Evolutionary conservation across 345 rosid genomes (phyloP), one percentile per base, ranked within the genome.

Genomic region (Dimocarpus longan): DNA sequence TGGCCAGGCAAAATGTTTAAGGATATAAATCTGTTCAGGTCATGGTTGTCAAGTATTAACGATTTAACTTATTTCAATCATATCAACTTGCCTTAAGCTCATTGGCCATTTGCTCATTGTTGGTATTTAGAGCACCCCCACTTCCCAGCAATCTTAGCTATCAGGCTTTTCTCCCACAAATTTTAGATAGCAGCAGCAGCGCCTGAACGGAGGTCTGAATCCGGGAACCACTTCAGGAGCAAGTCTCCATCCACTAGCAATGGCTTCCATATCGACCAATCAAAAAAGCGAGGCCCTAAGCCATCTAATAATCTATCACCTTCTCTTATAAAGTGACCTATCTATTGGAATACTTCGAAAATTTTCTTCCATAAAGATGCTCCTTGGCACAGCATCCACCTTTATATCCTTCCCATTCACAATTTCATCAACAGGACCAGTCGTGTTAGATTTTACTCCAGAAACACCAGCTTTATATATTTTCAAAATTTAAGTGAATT

Each of bases 261-360:
- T 66, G 98, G 98, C 88, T 91, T 92, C 70, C 82, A 81, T 95
- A 90, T 92, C 98, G 97, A 94, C 98, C 98, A 92, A 83, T 94
- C 98, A 78, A 86, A 79, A 82, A 84, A 94, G 46, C 97, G 90
- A 81, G 97, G 97, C 22, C 97, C 98, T 67, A 94, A 82, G 71
- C 94, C 95, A 80, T 94, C 87, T 88, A 94, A 76, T 76, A 94
- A 85, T 84, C 98, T 85, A 84, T 94, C 93, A 77, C 89, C 86
- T 90, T 94, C 98, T 82, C 88, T 86, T 91, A 82, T 84, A 92
- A 80, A 92, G 71, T 48, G 97, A 86, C 21, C 79, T 77, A 73
- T 80, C 87, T 68, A 86, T 64, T 81, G 80, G 74, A 80, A 26
- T 66, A 48, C 24, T 22, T 50, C 66, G 68, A 63, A n/a, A 76